Evolutionary conservation across 441 rosid species (phyloP), one percentile per base, ranked within the genome.

Genomic region (Pelargonium myrrhifolium): DNA sequence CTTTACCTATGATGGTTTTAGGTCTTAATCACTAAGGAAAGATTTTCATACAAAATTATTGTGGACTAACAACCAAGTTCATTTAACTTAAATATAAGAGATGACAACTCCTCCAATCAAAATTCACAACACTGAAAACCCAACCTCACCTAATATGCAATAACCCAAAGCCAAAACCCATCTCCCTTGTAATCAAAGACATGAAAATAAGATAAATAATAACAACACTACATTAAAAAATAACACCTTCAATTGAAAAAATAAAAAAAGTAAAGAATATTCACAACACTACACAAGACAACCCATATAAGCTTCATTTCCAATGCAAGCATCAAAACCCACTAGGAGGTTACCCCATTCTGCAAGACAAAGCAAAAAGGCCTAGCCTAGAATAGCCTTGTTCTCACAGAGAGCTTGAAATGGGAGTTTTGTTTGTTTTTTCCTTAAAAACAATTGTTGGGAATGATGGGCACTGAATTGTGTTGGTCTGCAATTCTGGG

Each of bases 351-450:
- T 75, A 63, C 24, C 70, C 72, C 73, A 65, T 6, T 65, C 84
- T 86, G 87, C 77, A 87, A 84, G 92, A 42, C 70, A 85, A 87
- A 86, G 92, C 89, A 80, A 86, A 37, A 51, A 49, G 17, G 18
- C 56, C 49, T 17, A 65, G 60, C 64, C 65, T 24, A 14, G 63
- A 43, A 20, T 9, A 47, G 62, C 59, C 71, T 72, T 76, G 72
- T 2, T 49, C 35, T 28, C 35, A 3, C 35, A 28, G 35, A 28
- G 35, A 28, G 35, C 35, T 28, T 28, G 0, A 28, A 28, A 28
- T 28, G 35, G 35, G 35, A 28, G 11, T 43, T 43, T 8, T 9
- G 15, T 47, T 47, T 47, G n/a, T 49, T 49, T 49, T 49, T 11
- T 49, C n/a, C 56, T 11, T 4, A 14, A 47, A 47, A 47, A 11